Conservation (phyloP, 2,329 filamentous ascomycete genomes). For the Aspergillus glaucus region DNA sequence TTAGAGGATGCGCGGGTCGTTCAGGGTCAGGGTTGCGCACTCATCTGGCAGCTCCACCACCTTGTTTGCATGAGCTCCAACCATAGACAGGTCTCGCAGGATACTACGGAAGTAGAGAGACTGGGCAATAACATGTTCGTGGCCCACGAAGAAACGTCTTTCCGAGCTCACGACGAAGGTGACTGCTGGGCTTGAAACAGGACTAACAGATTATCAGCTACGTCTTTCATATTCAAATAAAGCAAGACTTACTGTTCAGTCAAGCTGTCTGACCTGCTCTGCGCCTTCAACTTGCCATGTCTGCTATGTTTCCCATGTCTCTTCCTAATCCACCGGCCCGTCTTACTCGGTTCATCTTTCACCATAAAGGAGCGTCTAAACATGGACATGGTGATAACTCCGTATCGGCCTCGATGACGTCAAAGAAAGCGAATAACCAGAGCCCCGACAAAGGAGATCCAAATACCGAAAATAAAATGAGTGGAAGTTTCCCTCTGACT, state of each 20-base stretch:
- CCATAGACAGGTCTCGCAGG: conserved; percentile 63
- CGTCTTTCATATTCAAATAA: neutral
- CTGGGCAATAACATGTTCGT: conserved; percentile 83
- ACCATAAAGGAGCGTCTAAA: conserved; percentile 88
- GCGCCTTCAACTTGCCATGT: conserved; percentile 78
- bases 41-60: conserved; percentile 69
- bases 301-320: conserved; percentile 55
- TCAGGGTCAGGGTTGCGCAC: conserved; percentile 16
- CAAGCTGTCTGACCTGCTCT: conserved; percentile 67
- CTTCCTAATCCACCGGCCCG: conserved; percentile 38
- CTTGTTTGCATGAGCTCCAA: conserved; percentile 62
- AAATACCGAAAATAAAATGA: conserved; percentile 35
- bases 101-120: conserved; percentile 76
- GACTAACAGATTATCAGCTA: conserved; percentile 14
- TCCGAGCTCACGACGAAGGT: conserved; percentile 79
- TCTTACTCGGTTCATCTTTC: conserved; percentile 82
- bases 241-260: conserved; percentile 40
- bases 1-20: conserved; percentile 1
- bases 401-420: conserved; percentile 43
- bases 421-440: conserved; percentile 24
- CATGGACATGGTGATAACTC: conserved; percentile 53
- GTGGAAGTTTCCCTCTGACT: conserved; percentile 30
- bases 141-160: conserved; percentile 85
- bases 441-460: conserved; percentile 5
- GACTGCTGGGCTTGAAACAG: conserved; percentile 66